Evolutionary conservation across 1,284 basidiomycete genomes (phyloP), one percentile per base, ranked within the genome.

Genomic region (Ceratobasidium sp.): DNA sequence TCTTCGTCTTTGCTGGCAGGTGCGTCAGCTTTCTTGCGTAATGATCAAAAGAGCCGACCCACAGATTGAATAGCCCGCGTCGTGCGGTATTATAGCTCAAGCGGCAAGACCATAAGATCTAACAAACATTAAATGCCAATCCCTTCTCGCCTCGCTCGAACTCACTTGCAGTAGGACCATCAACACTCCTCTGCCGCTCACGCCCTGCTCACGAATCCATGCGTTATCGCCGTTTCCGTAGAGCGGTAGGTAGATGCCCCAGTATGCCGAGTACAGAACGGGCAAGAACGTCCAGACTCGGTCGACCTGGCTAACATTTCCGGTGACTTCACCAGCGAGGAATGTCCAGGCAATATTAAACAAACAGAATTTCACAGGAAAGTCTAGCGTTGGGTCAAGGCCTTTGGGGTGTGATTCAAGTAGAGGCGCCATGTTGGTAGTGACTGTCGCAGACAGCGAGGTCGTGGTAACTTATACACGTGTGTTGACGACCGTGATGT

Each of bases 301-400:
- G 75, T 94, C 92, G 32, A 96, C 93, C 78, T 94, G 93, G 6
- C 89, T 92, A 54, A 93, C 90, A 75, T 96, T 96, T 34, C 86
- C 84, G 0, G 90, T 93, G 32, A 91, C 67, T 56, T 78, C 77
- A 22, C 78, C 72, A 27, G 73, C 64, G 53, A 77, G 77, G 47
- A 74, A 73, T 1, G 76, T 56, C 0, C 76, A 76, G 4, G 77
- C 70, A 0, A 85, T 86, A 0, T 79, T 77, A 43, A 81, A 82
- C 0, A 83, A 68, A 73, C 87, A 89, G 74, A 90, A 84, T 73
- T 87, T 84, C 53, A 84, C 78, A 20, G 89, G 89, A 42, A 52
- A 56, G 35, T 31, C 47, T 27, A 64, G 47, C 29, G 60, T 64
- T 10, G 60, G 47, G 49, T 64, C 60, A 2, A 64, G 6, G 8